phyloP scores from a whole-genome alignment of 305 asterid species.

The Andrographis paniculata region DNA sequence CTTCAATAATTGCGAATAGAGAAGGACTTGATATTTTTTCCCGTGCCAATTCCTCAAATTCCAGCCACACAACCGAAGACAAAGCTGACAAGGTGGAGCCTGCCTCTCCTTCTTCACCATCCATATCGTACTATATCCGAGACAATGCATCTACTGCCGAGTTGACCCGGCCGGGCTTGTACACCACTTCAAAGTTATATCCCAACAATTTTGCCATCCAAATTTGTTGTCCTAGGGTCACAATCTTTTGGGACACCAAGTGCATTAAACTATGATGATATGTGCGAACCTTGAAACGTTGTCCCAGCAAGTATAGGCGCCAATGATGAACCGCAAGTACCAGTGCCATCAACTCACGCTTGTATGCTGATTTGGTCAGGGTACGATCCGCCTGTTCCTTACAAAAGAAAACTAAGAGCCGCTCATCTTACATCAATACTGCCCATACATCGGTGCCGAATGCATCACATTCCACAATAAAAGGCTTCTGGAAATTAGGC shows the following conservation, averaged over 20 bases:
- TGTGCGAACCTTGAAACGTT: background rate
- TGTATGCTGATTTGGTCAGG: conserved; percentile 1
- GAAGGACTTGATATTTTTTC: background rate
- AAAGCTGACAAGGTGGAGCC: background rate
- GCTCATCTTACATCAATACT: background rate
- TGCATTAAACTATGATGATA: background rate
- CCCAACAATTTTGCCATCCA: conserved; percentile 5
- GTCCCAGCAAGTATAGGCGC: background rate
- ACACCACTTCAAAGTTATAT: background rate
- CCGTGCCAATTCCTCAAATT: background rate
- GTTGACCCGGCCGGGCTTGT: background rate
- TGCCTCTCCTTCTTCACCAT: no score
- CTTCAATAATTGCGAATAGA: background rate
- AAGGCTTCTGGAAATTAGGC: background rate
- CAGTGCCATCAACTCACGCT: conserved; percentile 2
- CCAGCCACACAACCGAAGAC: background rate
- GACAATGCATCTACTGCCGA: background rate
- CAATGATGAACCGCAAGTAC: conserved; percentile 1
- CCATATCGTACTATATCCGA: background rate
- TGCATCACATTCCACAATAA: conserved; percentile 7
- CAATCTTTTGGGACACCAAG: background rate
- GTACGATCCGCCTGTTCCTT: background rate
- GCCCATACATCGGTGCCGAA: conserved; percentile 1
- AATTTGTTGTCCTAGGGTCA: background rate
- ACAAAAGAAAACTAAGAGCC: background rate